phyloP scores from a whole-genome alignment of 805 yeast genomes.

The Torulaspora quercuum region DNA sequence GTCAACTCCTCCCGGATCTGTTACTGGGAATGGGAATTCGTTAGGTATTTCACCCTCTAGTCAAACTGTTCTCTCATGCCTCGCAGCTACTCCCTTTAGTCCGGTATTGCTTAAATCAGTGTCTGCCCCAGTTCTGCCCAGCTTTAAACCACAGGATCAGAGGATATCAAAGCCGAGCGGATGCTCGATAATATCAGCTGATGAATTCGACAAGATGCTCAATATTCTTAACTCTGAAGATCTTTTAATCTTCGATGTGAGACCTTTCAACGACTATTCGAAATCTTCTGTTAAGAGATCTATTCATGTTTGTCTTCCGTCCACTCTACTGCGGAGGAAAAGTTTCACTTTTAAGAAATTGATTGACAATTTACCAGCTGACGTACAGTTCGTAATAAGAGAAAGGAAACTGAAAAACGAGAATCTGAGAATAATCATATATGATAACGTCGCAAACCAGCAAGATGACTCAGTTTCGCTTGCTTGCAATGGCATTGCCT shows the following conservation, averaged over 20 bases:
- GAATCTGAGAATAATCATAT: constrained; percentile 24
- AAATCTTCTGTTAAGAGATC: constrained; percentile 56
- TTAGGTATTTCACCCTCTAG: no score
- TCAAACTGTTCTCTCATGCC: no score
- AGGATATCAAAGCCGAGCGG: constrained; percentile 26
- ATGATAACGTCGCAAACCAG: constrained; percentile 28
- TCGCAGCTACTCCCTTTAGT: constrained; percentile 1
- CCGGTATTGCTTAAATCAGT: constrained; percentile 16
- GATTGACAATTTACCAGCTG: constrained; percentile 54
- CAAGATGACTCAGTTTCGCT: constrained; percentile 26
- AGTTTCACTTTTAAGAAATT: constrained; percentile 65
- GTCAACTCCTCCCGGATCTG: not conserved
- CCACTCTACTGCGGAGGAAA: constrained; percentile 76
- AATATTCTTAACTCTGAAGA: constrained; percentile 6
- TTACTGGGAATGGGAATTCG: not conserved
- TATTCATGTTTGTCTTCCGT: constrained; percentile 78
- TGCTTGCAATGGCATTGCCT: constrained; percentile 29
- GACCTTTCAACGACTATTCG: constrained; percentile 75
- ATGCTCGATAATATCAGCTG: constrained; percentile 21
- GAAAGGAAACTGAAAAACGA: constrained; percentile 12
- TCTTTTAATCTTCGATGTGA: constrained; percentile 49
- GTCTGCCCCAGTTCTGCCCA: constrained; percentile 21
- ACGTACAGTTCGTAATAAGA: constrained; percentile 37
- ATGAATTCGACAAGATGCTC: constrained; percentile 21
- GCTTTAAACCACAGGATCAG: constrained; percentile 27